Evolutionary conservation across 495 filamentous ascomycete species (phyloP).

Genomic region (Penicillium chermesinum): DNA sequence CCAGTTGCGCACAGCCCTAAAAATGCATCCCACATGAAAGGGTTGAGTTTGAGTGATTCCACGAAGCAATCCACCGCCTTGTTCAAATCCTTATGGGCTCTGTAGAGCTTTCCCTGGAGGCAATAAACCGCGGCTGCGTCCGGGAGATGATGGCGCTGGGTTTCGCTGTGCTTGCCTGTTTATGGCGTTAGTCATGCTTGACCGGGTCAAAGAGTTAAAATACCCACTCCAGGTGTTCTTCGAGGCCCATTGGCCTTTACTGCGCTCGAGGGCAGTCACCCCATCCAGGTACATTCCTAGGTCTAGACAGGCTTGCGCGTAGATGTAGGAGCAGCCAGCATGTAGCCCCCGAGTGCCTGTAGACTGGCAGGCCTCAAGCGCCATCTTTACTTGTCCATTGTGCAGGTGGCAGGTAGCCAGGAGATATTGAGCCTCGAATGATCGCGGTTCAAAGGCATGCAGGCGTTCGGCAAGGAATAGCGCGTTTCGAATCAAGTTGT

Average conservation of each 20-base stretch:
- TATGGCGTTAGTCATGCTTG: slow-evolving; percentile 5
- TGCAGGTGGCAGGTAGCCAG: slow-evolving; percentile 78
- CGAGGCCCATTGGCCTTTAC: slow-evolving; percentile 62
- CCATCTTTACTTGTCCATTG: slow-evolving; percentile 68
- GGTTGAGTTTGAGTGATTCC: slow-evolving; percentile 81
- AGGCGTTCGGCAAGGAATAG: slow-evolving; percentile 87
- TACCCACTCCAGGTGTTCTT: slow-evolving; percentile 67
- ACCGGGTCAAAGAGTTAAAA: slow-evolving; percentile 2
- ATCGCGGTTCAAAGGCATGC: slow-evolving; percentile 72
- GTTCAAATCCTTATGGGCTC: slow-evolving; percentile 70
- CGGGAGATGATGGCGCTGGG: slow-evolving; percentile 59
- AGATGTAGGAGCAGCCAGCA: slow-evolving; percentile 85
- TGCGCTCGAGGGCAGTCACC: slow-evolving; percentile 71
- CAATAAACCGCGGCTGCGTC: slow-evolving; percentile 79
- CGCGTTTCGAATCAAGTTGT: slow-evolving; percentile 78
- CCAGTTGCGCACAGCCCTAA: slow-evolving; percentile 68
- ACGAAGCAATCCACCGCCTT: slow-evolving; percentile 81
- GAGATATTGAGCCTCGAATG: slow-evolving; percentile 75
- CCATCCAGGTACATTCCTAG: slow-evolving; percentile 76
- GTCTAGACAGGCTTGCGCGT: slow-evolving; percentile 79
- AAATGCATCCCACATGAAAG: slow-evolving; percentile 99
- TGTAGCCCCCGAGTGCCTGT: slow-evolving; percentile 62
- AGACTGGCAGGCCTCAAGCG: slow-evolving; percentile 64
- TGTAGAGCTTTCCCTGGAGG: slow-evolving; percentile 81
- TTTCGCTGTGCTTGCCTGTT: slow-evolving; percentile 65